Evolutionary conservation across 768 basidiomycete genomes (phyloP).

Genomic region (Clavulina sp.): DNA sequence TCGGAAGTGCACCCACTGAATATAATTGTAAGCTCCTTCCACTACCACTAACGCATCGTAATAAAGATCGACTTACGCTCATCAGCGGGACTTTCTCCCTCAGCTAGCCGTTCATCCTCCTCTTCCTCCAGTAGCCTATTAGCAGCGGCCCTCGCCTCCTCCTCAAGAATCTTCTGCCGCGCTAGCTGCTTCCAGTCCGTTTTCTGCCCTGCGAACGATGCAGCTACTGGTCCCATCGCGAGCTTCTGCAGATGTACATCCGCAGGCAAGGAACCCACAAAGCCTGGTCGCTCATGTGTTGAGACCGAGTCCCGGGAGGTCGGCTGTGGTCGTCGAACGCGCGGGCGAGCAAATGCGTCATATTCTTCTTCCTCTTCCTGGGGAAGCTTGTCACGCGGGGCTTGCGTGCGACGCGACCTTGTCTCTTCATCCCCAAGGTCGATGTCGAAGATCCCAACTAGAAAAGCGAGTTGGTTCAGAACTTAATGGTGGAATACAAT

Average conservation of each 20-base stretch:
- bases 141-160: too few relatives aligned
- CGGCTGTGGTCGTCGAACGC: not conserved
- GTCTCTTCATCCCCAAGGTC: slow-evolving; percentile 29
- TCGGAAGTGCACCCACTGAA: too few relatives aligned
- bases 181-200: too few relatives aligned
- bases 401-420: slow-evolving; percentile 23
- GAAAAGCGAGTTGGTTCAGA: not conserved
- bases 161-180: too few relatives aligned
- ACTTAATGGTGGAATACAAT: not conserved
- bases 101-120: too few relatives aligned
- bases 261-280: slow-evolving; percentile 19
- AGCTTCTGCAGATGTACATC: not conserved
- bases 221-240: too few relatives aligned
- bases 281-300: not conserved
- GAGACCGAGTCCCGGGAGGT: not conserved
- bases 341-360: not conserved
- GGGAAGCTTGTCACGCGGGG: slow-evolving; percentile 8
- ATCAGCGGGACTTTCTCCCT: too few relatives aligned
- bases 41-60: too few relatives aligned
- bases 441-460: slow-evolving; percentile 46
- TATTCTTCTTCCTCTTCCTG: not conserved
- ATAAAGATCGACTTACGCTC: too few relatives aligned
- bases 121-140: too few relatives aligned
- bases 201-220: too few relatives aligned
- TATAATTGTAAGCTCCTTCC: too few relatives aligned